phyloP scores from a whole-genome alignment of 352 stramenopile species.

The Aphanomyces invadans region DNA sequence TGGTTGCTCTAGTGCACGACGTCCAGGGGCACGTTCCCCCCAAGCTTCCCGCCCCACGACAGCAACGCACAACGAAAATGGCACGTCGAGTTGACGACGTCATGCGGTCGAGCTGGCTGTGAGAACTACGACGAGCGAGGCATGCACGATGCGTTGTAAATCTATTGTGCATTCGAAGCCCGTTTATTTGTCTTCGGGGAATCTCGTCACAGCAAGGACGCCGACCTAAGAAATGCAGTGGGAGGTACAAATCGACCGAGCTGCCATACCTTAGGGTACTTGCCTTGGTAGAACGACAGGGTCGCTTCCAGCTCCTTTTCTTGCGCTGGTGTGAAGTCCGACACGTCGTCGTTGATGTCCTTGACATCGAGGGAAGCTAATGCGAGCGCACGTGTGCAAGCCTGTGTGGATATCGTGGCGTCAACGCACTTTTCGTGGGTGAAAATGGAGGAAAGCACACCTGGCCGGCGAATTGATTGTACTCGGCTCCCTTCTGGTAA shows the following conservation, averaged over 20 bases:
- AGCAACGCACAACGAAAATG: not conserved
- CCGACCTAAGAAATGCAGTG: not conserved
- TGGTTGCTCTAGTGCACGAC: not conserved
- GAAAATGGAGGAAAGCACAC: constrained; percentile 4
- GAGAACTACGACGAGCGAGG: no score
- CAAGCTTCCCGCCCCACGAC: not conserved
- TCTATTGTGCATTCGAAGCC: no score
- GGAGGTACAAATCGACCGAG: no score
- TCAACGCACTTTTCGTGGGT: no score
- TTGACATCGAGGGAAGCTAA: constrained; percentile 59
- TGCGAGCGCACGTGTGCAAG: constrained; percentile 62
- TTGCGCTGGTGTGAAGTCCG: constrained; percentile 59
- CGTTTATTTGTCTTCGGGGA: not conserved
- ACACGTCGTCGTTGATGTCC: constrained; percentile 65
- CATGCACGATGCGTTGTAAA: no score
- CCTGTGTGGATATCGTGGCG: no score
- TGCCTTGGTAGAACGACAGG: constrained; percentile 73
- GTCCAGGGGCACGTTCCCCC: not conserved
- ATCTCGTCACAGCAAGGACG: not conserved
- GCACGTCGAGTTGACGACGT: not conserved
- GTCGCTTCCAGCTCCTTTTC: constrained; percentile 53
- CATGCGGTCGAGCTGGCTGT: not conserved
- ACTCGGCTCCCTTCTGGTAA: constrained; percentile 61
- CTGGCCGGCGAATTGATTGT: constrained; percentile 53
- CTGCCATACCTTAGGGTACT: constrained; percentile 79